These are phyloP conservation scores for Saturnispora quitensis DNA, from an alignment of 805 yeast genomes.

Conservation along the genomic window DNA sequence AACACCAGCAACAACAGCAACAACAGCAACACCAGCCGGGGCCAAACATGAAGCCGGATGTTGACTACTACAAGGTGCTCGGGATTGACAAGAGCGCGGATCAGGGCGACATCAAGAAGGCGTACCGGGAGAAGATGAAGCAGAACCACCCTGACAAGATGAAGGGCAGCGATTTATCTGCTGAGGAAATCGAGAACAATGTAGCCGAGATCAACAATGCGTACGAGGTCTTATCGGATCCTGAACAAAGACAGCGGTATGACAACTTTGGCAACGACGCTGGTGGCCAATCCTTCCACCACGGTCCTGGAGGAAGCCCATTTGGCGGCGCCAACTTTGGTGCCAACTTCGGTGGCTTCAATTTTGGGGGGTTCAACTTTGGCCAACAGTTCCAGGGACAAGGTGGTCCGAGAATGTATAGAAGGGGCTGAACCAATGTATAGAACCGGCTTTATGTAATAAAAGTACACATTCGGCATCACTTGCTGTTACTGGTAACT, in stretches of 20 bases:
- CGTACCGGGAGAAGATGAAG: slow-evolving; percentile 69
- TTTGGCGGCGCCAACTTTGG: slow-evolving; percentile 9
- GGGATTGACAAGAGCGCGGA: slow-evolving; percentile 62
- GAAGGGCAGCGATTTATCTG: slow-evolving; percentile 48
- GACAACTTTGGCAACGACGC: slow-evolving; percentile 33
- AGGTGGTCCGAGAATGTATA: background rate
- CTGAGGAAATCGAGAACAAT: slow-evolving; percentile 64
- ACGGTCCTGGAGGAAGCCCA: slow-evolving; percentile 3
- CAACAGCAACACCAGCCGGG: slow-evolving; percentile 15
- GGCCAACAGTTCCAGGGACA: slow-evolving; percentile 4
- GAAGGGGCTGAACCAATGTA: background rate
- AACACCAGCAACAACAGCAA: slow-evolving; percentile 25
- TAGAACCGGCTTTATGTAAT: background rate
- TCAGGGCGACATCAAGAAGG: slow-evolving; percentile 64
- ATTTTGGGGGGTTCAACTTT: slow-evolving; percentile 2
- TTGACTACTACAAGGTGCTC: slow-evolving; percentile 72
- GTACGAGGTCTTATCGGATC: slow-evolving; percentile 71
- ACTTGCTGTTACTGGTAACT: background rate
- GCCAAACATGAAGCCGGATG: slow-evolving; percentile 18
- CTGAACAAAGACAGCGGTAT: slow-evolving; percentile 53
- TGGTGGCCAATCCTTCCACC: slow-evolving; percentile 1
- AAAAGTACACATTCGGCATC: background rate
- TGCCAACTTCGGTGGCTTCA: slow-evolving; percentile 5
- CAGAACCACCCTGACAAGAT: slow-evolving; percentile 91
- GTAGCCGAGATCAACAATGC: slow-evolving; percentile 94